phyloP scores from a whole-genome alignment of 75 land plant genomes.

The Chamaecyparis obtusa region DNA sequence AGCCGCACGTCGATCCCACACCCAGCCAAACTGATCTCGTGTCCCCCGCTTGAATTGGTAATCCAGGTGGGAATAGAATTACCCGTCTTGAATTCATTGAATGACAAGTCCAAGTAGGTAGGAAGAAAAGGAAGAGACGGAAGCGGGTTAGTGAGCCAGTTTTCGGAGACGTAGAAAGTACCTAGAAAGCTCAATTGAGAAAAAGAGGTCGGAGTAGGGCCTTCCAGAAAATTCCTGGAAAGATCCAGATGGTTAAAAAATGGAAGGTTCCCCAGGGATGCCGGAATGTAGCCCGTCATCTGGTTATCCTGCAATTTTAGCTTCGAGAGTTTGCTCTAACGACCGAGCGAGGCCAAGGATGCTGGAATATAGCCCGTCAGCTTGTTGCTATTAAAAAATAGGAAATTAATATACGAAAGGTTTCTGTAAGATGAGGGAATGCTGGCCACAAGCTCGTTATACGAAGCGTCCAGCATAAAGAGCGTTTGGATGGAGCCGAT shows the following conservation, averaged over 20 bases:
- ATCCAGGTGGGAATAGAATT: no score
- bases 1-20: no score
- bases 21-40: no score
- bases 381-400: no score
- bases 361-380: no score
- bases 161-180: no score
- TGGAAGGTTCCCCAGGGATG: conserved; percentile 14
- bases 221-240: conserved; percentile 30
- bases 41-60: no score
- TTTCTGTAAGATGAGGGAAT: conserved; percentile 16
- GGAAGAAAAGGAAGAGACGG: no score
- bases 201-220: conserved; percentile 19
- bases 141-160: no score
- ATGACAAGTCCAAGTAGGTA: no score
- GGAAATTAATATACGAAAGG: conserved; percentile 25
- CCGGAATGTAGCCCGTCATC: conserved; percentile 39
- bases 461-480: conserved; percentile 39
- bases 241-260: conserved; percentile 35
- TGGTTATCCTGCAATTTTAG: conserved; percentile 26
- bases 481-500: conserved; percentile 41
- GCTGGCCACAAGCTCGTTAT: conserved; percentile 17
- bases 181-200: no score
- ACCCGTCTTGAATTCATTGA: no score
- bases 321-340: conserved; percentile 22
- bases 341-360: conserved; percentile 28